A percentile compares a stretch with the other conserved stretches of the same genome.
Evolutionary conservation across 2,329 filamentous ascomycete species (phyloP).

Genomic region (Elsinoe fawcettii): DNA sequence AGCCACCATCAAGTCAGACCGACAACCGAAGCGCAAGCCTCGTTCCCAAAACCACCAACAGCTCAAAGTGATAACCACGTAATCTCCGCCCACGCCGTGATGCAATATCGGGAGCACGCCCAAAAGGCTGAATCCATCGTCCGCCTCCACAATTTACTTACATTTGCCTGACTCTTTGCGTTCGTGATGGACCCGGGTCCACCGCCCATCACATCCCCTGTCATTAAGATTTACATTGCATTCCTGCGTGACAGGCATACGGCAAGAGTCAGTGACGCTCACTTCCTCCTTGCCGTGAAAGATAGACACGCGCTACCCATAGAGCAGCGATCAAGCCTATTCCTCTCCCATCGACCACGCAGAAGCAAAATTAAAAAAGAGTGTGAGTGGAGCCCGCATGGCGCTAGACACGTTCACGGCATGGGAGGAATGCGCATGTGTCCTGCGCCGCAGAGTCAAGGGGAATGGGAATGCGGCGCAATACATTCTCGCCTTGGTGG

Average conservation of each 20-base stretch:
- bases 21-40: slow-evolving; percentile 11
- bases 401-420: slow-evolving; percentile 4
- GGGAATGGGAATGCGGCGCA: neutral
- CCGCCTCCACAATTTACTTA: neutral
- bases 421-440: neutral
- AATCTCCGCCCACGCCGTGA: slow-evolving; percentile 4
- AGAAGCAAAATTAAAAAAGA: neutral
- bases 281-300: neutral
- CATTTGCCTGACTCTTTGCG: neutral
- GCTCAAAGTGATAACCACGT: neutral
- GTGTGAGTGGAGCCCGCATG: slow-evolving; percentile 8
- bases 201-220: neutral
- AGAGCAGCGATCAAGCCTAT: neutral
- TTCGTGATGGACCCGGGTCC: neutral
- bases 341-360: neutral
- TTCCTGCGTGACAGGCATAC: neutral
- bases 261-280: neutral
- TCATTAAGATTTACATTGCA: slow-evolving; percentile 9
- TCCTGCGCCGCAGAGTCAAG: neutral
- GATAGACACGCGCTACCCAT: neutral
- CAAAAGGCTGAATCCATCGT: neutral
- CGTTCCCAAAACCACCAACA: neutral
- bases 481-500: neutral
- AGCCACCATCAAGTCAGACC: slow-evolving; percentile 8
- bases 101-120: neutral